Conservation (phyloP, 495 filamentous ascomycete genomes). For the Bacidia rubella region DNA sequence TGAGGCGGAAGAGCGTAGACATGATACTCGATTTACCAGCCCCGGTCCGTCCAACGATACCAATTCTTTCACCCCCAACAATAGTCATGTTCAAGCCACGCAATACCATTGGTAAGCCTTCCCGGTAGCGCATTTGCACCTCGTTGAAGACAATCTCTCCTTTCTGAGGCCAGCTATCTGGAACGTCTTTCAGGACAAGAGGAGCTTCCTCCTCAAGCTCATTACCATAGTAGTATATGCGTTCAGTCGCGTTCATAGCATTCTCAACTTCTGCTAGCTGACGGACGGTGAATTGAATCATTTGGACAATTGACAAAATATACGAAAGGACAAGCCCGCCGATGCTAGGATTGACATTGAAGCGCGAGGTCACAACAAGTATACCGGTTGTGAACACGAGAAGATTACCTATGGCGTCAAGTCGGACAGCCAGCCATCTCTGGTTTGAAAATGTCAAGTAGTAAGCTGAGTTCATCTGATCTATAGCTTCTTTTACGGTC, state of each 20-base stretch:
- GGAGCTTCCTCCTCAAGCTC: conserved; percentile 80
- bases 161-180: conserved; percentile 62
- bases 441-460: conserved; percentile 91
- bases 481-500: conserved; percentile 58
- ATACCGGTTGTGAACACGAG: conserved; percentile 81
- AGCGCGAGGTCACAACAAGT: conserved; percentile 86
- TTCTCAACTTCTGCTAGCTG: conserved; percentile 96
- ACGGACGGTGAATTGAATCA: conserved; percentile 88
- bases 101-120: conserved; percentile 70
- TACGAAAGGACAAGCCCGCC: conserved; percentile 82
- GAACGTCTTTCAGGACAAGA: conserved; percentile 52
- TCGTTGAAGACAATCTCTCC: conserved; percentile 76
- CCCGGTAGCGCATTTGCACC: conserved; percentile 84
- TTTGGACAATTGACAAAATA: conserved; percentile 85
- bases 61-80: conserved; percentile 74
- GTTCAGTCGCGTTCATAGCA: conserved; percentile 92
- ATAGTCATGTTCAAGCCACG: conserved; percentile 66
- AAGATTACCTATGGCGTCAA: conserved; percentile 69
- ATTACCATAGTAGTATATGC: conserved; percentile 83
- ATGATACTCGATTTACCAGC: conserved; percentile 94
- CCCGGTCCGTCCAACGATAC: conserved; percentile 85
- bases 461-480: conserved; percentile 87
- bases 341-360: conserved; percentile 71
- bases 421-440: conserved; percentile 72
- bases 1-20: conserved; percentile 80